phyloP scores from a whole-genome alignment of 106 monocot genomes.

The Allium sativum region DNA sequence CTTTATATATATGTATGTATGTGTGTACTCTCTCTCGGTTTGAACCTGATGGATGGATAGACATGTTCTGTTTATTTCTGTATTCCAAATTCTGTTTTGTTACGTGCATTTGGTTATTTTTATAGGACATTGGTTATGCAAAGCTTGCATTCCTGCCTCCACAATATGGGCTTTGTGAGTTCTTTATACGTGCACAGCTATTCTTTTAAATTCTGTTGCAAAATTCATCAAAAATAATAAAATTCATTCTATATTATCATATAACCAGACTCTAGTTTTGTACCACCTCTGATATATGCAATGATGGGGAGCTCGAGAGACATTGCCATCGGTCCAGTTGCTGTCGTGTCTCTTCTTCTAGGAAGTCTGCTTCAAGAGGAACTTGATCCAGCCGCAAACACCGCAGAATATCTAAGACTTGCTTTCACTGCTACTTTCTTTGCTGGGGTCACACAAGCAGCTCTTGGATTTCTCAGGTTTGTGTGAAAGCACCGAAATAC shows the following conservation, averaged over 20 bases:
- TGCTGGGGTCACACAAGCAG: constrained; percentile 73
- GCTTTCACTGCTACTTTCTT: constrained; percentile 93
- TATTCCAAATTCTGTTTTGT: neutral
- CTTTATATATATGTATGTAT: too few species aligned
- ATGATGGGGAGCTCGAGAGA: constrained; percentile 89
- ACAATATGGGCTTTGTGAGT: constrained; percentile 26
- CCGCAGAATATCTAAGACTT: constrained; percentile 40
- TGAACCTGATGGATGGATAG: too few species aligned
- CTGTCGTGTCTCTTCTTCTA: constrained; percentile 81
- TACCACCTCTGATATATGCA: constrained; percentile 81
- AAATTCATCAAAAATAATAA: too few species aligned
- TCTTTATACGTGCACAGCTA: neutral
- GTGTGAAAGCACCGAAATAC: too few species aligned
- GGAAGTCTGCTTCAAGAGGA: constrained; percentile 61
- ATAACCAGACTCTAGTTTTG: constrained; percentile 68
- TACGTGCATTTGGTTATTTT: too few species aligned
- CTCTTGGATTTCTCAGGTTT: constrained; percentile 71
- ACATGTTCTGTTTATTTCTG: neutral
- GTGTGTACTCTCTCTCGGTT: too few species aligned
- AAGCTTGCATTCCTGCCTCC: constrained; percentile 24
- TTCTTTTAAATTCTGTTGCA: too few species aligned
- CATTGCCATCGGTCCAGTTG: constrained; percentile 90
- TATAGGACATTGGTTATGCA: constrained; percentile 21
- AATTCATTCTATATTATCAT: too few species aligned
- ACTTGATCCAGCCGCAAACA: constrained; percentile 37